Conservation (phyloP, 768 basidiomycete genomes). For the Leccinum rimulosum region DNA sequence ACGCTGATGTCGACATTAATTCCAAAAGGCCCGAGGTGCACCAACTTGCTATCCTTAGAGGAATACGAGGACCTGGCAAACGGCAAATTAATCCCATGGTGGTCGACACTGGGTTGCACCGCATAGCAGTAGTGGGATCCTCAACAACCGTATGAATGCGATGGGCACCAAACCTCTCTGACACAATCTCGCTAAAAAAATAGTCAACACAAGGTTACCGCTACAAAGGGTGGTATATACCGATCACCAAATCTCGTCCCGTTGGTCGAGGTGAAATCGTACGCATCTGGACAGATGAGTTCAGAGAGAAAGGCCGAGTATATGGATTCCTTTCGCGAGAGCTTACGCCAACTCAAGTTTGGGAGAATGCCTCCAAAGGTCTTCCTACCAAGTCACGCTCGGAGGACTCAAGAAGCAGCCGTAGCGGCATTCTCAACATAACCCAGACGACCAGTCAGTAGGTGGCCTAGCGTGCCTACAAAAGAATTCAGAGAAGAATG, state of each 20-base stretch:
- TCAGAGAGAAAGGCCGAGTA: background rate
- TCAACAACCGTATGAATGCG: background rate
- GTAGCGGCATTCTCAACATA: background rate
- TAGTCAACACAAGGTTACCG: background rate
- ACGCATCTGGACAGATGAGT: background rate
- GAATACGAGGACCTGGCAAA: background rate
- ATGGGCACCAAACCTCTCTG: background rate
- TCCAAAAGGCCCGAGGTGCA: background rate
- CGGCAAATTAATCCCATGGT: background rate
- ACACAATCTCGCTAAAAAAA: conserved; percentile 3
- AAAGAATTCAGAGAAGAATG: conserved; percentile 6
- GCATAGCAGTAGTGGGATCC: too few species aligned
- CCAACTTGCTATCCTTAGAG: background rate
- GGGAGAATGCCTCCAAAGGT: background rate
- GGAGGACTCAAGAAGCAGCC: background rate
- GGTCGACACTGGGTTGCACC: too few species aligned
- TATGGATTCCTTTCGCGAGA: conserved; percentile 15
- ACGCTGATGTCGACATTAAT: background rate
- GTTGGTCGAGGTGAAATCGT: background rate
- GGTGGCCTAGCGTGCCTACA: conserved; percentile 4
- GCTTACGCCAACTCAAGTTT: background rate
- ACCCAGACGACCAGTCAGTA: conserved; percentile 4
- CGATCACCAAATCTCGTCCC: background rate
- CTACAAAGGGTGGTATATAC: conserved; percentile 8
- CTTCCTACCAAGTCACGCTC: background rate